These are phyloP conservation scores for Lavandula angustifolia DNA, from an alignment of 257 asterid genomes.

Conservation along the genomic window DNA sequence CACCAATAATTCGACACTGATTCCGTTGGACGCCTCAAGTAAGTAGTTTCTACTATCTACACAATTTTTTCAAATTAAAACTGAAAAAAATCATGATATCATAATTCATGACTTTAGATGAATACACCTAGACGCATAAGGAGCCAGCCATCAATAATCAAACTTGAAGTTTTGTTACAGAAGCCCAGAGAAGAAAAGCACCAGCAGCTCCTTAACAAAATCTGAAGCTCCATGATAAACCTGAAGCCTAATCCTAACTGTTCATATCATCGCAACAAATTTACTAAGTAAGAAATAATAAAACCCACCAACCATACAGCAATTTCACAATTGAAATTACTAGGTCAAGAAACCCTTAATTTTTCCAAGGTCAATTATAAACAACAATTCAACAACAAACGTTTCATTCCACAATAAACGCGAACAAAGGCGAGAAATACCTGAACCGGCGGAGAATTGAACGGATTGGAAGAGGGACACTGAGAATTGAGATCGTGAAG, in stretches of 20 bases:
- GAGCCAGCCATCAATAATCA: not conserved
- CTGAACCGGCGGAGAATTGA: slow-evolving; percentile 43
- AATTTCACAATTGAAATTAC: too few relatives aligned
- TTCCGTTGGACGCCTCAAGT: slow-evolving; percentile 1
- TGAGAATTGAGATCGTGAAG: slow-evolving; percentile 53
- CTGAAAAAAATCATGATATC: not conserved
- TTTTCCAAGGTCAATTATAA: not conserved
- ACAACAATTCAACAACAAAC: not conserved
- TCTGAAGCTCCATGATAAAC: not conserved
- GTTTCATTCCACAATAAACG: not conserved
- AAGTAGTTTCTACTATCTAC: not conserved
- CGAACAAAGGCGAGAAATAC: slow-evolving; percentile 22
- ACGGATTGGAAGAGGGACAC: slow-evolving; percentile 44
- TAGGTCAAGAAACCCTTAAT: not conserved
- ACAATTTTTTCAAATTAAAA: slow-evolving; percentile 4
- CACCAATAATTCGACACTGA: not conserved
- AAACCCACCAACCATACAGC: not conserved
- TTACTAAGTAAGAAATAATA: not conserved
- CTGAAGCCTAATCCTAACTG: not conserved
- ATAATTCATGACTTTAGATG: not conserved
- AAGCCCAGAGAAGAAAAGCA: slow-evolving; percentile 6
- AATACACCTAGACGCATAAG: slow-evolving; percentile 7
- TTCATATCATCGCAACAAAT: not conserved
- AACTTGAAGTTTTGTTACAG: not conserved
- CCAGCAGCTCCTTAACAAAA: slow-evolving; percentile 14